Base-by-base conservation (phyloP, 192 early-diverging fungal genomes). In the Umbelopsis sp. region DNA sequence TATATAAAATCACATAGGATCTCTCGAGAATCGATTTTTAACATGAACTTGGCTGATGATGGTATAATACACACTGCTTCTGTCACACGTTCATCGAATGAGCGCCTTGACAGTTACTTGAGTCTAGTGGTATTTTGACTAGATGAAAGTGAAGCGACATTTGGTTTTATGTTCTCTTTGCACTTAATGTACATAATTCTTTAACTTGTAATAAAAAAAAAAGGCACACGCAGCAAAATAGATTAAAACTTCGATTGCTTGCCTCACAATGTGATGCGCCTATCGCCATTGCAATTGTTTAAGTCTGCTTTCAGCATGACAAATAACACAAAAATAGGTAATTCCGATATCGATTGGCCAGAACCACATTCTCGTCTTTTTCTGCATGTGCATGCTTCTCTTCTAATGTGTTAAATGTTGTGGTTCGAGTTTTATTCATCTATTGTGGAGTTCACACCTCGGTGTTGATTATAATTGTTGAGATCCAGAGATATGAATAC, bases 401-500 rank as follows among this genome's bases (percentile, higher is more conserved):
- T 41, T 41, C 12, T 41, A 4, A 41, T 41, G 38, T 41, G 38
- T 41, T 41, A 11, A 41, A 41, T 41, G 5, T 41, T 41, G 38
- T 11, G 38, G 4, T 41, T 41, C 12, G 8, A 11, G 12, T 41
- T 41, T 41, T 38, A n/a, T 41, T 41, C 38, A 41, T 41, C 38
- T 41, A 41, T 41, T 41, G 12, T 41, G 38, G 12, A 41, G 38
- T 6, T 41, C 12, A 41, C 12, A 41, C 38, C 38, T 6, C 4
- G 47, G 10, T 12, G 14, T 47, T 3, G 54, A 59, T 59, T 62
- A 62, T 62, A 62, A 62, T 34, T 62, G 56, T 62, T 62, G 56
- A 34, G 56, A 62, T 36, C 81, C 84, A 32, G 83, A 80, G 47
- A 92, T 74, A 24, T 82, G 86, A 56, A 92, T 76, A 25, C 89